These are phyloP conservation scores for Phytophthora pisi DNA, from an alignment of 352 stramenopile species.

Conservation along the genomic window DNA sequence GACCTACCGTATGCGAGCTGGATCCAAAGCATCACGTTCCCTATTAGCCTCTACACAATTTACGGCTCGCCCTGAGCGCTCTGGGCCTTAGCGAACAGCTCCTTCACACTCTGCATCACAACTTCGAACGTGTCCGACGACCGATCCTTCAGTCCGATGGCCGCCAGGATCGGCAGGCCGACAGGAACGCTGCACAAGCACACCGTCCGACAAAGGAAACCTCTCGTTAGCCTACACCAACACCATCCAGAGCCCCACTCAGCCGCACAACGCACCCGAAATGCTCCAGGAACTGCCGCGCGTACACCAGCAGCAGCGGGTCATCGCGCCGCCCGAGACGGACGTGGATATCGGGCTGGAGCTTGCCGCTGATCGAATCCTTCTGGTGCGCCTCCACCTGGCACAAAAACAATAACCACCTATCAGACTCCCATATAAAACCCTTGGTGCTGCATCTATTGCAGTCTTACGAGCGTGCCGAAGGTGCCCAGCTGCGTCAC, in stretches of 20 bases:
- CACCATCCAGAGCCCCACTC: neutral
- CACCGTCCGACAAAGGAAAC: neutral
- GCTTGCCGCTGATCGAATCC: constrained; percentile 77
- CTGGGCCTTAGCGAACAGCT: constrained; percentile 44
- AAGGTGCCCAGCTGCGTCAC: constrained; percentile 86
- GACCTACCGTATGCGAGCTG: neutral
- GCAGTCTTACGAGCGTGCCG: constrained; percentile 62
- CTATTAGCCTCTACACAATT: constrained; percentile 5
- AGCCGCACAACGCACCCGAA: constrained; percentile 61
- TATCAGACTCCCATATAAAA: neutral
- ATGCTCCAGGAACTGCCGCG: constrained; percentile 82
- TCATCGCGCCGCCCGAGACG: constrained; percentile 80
- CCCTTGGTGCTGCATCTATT: neutral
- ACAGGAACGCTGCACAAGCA: constrained; percentile 50
- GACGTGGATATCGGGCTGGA: constrained; percentile 80
- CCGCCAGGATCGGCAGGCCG: constrained; percentile 69
- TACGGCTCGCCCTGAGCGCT: constrained; percentile 20
- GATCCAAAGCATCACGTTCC: neutral
- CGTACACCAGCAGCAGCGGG: constrained; percentile 83
- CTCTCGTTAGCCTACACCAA: constrained; percentile 1
- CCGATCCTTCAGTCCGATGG: constrained; percentile 80
- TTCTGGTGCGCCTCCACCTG: constrained; percentile 80
- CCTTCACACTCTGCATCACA: constrained; percentile 70
- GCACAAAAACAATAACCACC: neutral
- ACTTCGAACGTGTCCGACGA: constrained; percentile 75